These are phyloP conservation scores for Corylus americana DNA, from an alignment of 306 rosid genomes.

Conservation along the genomic window DNA sequence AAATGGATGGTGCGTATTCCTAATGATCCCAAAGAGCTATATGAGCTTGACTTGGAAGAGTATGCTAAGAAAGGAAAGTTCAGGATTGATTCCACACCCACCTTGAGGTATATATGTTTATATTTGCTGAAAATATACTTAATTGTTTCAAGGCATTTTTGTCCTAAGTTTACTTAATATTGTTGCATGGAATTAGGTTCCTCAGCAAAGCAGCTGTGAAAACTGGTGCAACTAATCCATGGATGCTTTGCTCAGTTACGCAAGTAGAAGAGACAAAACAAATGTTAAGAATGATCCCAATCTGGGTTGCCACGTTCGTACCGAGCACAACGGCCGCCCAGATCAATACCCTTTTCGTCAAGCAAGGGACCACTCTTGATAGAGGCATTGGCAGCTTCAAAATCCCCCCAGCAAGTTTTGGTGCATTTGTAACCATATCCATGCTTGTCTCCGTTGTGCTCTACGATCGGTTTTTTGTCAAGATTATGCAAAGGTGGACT, in stretches of 20 bases:
- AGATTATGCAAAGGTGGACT: conserved; percentile 57
- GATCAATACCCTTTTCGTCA: conserved; percentile 73
- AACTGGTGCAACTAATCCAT: conserved; percentile 36
- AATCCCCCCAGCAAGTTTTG: conserved; percentile 83
- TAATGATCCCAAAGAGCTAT: conserved; percentile 48
- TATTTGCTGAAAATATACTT: too few relatives aligned
- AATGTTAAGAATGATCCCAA: conserved; percentile 63
- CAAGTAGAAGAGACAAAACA: conserved; percentile 93
- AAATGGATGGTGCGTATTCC: conserved; percentile 70
- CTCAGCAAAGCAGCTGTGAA: conserved; percentile 48
- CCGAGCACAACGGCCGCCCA: conserved; percentile 88
- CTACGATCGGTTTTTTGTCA: conserved; percentile 74
- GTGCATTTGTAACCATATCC: conserved; percentile 66
- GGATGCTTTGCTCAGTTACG: conserved; percentile 64
- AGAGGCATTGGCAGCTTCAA: conserved; percentile 58
- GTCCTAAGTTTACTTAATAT: not conserved
- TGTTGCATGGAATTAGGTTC: conserved; percentile 27
- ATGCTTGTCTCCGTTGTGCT: conserved; percentile 73
- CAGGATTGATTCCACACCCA: conserved; percentile 68
- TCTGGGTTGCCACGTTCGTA: conserved; percentile 64
- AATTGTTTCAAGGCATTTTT: not conserved
- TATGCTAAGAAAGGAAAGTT: conserved; percentile 46
- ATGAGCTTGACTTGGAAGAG: conserved; percentile 55
- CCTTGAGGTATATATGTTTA: conserved; percentile 51
- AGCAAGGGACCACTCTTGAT: conserved; percentile 87